Conservation (phyloP, 345 rosid genomes). For the Clausena lansium region DNA sequence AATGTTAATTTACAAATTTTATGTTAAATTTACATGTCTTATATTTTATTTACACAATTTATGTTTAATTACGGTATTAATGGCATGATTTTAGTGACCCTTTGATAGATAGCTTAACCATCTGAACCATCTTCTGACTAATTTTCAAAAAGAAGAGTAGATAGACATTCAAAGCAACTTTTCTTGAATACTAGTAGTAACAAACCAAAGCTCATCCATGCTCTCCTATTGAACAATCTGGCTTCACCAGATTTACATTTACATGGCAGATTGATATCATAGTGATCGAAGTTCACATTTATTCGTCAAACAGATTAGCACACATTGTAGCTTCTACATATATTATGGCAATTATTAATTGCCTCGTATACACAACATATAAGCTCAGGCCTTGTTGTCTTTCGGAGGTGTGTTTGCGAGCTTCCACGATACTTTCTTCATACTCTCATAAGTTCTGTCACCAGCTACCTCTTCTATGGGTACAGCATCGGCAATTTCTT, state of each 20-base stretch:
- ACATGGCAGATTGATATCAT: background rate
- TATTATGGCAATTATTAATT: background rate
- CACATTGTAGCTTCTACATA: background rate
- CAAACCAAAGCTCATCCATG: background rate
- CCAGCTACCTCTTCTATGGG: constrained; percentile 48
- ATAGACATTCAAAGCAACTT: background rate
- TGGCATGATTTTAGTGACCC: too few species aligned
- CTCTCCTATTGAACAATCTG: background rate
- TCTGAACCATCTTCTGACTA: too few species aligned
- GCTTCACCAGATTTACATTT: background rate
- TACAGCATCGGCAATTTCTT: constrained; percentile 42
- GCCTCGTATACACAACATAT: background rate
- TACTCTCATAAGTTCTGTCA: constrained; percentile 19
- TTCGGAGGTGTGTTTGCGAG: constrained; percentile 41
- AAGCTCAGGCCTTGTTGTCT: background rate
- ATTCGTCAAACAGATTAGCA: background rate
- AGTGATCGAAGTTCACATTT: background rate
- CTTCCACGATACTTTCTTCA: constrained; percentile 29
- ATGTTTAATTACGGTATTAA: too few species aligned
- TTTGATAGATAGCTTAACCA: too few species aligned
- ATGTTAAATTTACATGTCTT: too few species aligned
- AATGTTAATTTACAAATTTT: too few species aligned
- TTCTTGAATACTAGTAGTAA: background rate
- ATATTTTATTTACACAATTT: too few species aligned
- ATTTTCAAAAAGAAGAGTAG: background rate